Conservation (phyloP, 164 flowering plant species). For the Aristolochia californica region DNA sequence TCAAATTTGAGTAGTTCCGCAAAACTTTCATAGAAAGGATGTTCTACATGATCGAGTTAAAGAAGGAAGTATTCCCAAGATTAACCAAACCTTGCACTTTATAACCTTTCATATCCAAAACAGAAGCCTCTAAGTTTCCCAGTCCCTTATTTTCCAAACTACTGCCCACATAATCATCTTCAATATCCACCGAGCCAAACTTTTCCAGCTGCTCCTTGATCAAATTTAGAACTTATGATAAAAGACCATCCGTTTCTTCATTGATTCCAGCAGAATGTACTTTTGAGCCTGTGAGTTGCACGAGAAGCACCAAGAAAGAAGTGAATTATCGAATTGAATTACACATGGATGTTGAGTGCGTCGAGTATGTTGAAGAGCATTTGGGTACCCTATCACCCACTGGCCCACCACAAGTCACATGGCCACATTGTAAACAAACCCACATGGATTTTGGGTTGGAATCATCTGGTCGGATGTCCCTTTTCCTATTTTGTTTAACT, state of each 20-base stretch:
- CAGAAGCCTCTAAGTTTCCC: conserved; percentile 15
- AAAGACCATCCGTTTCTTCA: conserved; percentile 27
- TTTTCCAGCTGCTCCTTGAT: conserved; percentile 31
- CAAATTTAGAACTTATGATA: conserved; percentile 43
- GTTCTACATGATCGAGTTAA: conserved; percentile 83
- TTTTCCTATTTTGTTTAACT: conserved; percentile 61
- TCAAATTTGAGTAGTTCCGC: conserved; percentile 39
- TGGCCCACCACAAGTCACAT: conserved; percentile 75
- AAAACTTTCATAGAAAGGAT: conserved; percentile 54
- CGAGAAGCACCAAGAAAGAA: conserved; percentile 69
- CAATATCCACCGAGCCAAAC: conserved; percentile 33
- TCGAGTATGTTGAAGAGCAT: conserved; percentile 49
- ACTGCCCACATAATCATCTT: conserved; percentile 50
- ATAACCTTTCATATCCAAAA: conserved; percentile 28
- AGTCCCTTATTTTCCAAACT: conserved; percentile 23
- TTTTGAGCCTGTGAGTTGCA: conserved; percentile 46
- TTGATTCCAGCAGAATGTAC: conserved; percentile 35
- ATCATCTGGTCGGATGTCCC: conserved; percentile 27
- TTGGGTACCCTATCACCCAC: conserved; percentile 42
- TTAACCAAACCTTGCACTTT: conserved; percentile 60
- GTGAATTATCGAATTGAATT: conserved; percentile 56
- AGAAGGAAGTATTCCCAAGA: conserved; percentile 91
- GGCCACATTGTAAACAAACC: conserved; percentile 92
- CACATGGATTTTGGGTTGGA: conserved; percentile 40
- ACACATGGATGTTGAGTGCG: conserved; percentile 53